These are phyloP conservation scores for Ceratocystis lukuohia DNA, from an alignment of 2,329 filamentous ascomycete genomes.

Conservation along the genomic window DNA sequence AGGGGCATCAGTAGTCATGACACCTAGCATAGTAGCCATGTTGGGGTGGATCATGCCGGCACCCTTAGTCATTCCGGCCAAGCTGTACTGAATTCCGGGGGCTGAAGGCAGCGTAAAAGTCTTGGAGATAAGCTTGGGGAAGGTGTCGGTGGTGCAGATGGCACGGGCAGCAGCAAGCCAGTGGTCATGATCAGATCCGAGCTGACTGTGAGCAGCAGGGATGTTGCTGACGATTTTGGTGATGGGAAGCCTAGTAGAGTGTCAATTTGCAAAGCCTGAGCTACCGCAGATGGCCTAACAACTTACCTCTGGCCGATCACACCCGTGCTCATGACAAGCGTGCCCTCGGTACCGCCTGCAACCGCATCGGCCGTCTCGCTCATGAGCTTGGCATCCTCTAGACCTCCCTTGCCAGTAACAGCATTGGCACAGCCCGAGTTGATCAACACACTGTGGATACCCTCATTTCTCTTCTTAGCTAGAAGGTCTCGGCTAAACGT, in stretches of 20 bases:
- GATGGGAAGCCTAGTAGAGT: conserved; percentile 56
- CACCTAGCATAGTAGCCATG: conserved; percentile 89
- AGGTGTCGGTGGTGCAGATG: conserved; percentile 97
- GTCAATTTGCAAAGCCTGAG: not conserved
- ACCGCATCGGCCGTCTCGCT: conserved; percentile 59
- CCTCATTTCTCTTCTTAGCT: conserved; percentile 49
- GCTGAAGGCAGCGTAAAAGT: conserved; percentile 66
- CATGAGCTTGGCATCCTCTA: conserved; percentile 82
- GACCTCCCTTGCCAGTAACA: conserved; percentile 78
- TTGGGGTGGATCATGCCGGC: conserved; percentile 99
- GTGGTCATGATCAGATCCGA: conserved; percentile 65
- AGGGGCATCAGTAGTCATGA: conserved; percentile 83
- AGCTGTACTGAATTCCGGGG: conserved; percentile 59
- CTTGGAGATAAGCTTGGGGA: conserved; percentile 83
- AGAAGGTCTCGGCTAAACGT: conserved; percentile 67
- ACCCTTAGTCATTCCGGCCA: conserved; percentile 94
- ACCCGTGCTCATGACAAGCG: conserved; percentile 96
- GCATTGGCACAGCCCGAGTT: conserved; percentile 97
- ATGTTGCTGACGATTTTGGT: conserved; percentile 77
- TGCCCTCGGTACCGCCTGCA: conserved; percentile 39
- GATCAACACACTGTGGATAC: conserved; percentile 69
- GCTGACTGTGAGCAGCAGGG: conserved; percentile 56
- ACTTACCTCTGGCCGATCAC: conserved; percentile 81
- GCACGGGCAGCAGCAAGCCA: conserved; percentile 80
- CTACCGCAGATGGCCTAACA: not conserved